Percentiles rank a stretch among this genome's conserved stretches.
These are phyloP conservation scores for Serendipita indica DNA, from an alignment of 768 basidiomycete species.

Conservation along the genomic window DNA sequence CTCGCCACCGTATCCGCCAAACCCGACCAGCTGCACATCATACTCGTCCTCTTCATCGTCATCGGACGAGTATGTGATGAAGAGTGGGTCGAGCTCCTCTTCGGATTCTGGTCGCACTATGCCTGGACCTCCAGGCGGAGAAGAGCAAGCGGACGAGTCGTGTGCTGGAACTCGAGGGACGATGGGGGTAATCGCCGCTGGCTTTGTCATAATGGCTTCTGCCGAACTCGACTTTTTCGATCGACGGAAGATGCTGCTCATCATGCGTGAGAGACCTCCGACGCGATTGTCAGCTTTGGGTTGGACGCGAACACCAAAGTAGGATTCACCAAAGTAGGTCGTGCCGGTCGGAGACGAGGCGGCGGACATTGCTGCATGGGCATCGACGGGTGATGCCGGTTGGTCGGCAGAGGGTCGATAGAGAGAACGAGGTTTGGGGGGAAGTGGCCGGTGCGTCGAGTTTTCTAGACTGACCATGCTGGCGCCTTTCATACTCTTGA, in stretches of 20 bases:
- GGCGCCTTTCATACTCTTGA: neutral
- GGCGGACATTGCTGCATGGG: neutral
- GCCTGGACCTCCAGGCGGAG: neutral
- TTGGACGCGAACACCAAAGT: neutral
- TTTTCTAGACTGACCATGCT: neutral
- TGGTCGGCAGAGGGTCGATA: neutral
- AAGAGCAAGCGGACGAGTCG: neutral
- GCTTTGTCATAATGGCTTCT: neutral
- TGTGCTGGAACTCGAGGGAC: neutral
- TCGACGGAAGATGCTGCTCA: slow-evolving; percentile 2
- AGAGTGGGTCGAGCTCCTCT: neutral
- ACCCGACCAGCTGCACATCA: neutral
- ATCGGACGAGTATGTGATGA: slow-evolving; percentile 1
- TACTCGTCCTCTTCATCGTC: slow-evolving; percentile 1
- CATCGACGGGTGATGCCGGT: neutral
- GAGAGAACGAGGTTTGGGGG: neutral
- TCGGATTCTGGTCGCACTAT: neutral
- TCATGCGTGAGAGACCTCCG: slow-evolving; percentile 1
- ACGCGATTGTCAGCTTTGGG: neutral
- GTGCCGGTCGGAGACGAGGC: slow-evolving; percentile 5
- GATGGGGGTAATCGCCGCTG: neutral
- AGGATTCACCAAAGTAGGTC: neutral
- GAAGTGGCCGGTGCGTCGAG: slow-evolving; percentile 1
- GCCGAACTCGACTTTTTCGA: slow-evolving; percentile 8
- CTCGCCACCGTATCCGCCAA: neutral